Percentiles rank a stretch among this genome's conserved stretches.
phyloP scores from a whole-genome alignment of 768 basidiomycete genomes.

The Xerocomus spinulosus region DNA sequence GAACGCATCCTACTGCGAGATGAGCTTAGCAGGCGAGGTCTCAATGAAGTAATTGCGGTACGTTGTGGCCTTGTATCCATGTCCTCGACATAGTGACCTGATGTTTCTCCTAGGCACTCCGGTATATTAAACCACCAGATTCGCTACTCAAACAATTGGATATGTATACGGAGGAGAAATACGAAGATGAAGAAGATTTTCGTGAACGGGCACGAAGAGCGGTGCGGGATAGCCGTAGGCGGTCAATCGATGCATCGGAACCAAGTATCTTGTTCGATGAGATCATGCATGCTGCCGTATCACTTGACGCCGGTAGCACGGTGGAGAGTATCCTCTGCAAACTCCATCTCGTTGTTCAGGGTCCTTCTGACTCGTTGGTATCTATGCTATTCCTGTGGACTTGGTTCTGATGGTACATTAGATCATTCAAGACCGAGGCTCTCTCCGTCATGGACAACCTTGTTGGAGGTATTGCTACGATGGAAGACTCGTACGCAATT shows the following conservation, averaged over 20 bases:
- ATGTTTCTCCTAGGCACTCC: conserved; percentile 49
- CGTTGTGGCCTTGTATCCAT: conserved; percentile 26
- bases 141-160: conserved; percentile 71
- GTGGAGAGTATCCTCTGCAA: conserved; percentile 58
- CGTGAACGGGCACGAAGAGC: conserved; percentile 54
- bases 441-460: conserved; percentile 62
- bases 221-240: conserved; percentile 25
- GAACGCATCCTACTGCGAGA: conserved; percentile 76
- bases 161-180: conserved; percentile 83
- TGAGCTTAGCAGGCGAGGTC: conserved; percentile 74
- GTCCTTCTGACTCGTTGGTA: conserved; percentile 58
- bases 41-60: conserved; percentile 83
- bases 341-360: conserved; percentile 52
- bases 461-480: conserved; percentile 51
- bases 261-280: conserved; percentile 56
- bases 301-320: conserved; percentile 24
- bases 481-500: conserved; percentile 61
- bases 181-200: conserved; percentile 85
- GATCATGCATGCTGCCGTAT: conserved; percentile 53
- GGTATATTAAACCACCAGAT: conserved; percentile 76
- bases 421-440: conserved; percentile 58
- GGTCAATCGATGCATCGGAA: conserved; percentile 36
- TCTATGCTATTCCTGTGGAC: neutral
- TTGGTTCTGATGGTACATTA: conserved; percentile 25
- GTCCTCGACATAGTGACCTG: neutral